These are phyloP conservation scores for Oidium heveae DNA, from an alignment of 2,329 filamentous ascomycete species.

Conservation along the genomic window DNA sequence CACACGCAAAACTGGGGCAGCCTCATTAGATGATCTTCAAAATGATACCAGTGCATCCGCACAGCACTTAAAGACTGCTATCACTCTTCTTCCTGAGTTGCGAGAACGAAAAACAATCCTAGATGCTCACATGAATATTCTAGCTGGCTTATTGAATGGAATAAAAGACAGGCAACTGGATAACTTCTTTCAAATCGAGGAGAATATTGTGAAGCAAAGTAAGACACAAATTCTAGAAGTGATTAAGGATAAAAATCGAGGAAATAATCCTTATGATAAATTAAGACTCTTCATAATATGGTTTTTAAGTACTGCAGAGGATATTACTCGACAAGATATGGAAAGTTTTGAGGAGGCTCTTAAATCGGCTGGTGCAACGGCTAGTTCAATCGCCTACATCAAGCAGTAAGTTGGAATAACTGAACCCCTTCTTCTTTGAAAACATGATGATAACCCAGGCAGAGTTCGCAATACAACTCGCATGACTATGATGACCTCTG, in stretches of 20 bases:
- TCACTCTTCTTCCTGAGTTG: conserved; percentile 75
- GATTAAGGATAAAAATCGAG: conserved; percentile 58
- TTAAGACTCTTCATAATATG: conserved; percentile 88
- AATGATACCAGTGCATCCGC: conserved; percentile 74
- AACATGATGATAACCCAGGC: conserved; percentile 3
- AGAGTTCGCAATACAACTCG: conserved; percentile 78
- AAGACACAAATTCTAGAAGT: conserved; percentile 74
- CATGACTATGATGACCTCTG: conserved; percentile 92
- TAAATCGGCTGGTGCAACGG: conserved; percentile 48
- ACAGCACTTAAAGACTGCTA: conserved; percentile 85
- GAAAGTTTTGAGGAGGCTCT: conserved; percentile 69
- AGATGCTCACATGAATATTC: conserved; percentile 98
- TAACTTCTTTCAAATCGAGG: conserved; percentile 87
- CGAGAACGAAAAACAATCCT: conserved; percentile 77
- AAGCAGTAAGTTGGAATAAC: conserved; percentile 36
- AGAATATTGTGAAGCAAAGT: conserved; percentile 73
- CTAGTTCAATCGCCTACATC: conserved; percentile 59
- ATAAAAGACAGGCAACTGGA: conserved; percentile 92
- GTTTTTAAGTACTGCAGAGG: conserved; percentile 82
- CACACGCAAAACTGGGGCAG: conserved; percentile 83
- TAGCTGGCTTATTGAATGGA: conserved; percentile 47
- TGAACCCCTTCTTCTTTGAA: too few relatives aligned
- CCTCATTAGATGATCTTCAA: conserved; percentile 75
- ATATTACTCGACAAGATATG: conserved; percentile 61
- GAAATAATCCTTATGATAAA: conserved; percentile 67